Evolutionary conservation across 352 stramenopile genomes (phyloP), one percentile per base, ranked within the genome.

Genomic region (Globisporangium solare): DNA sequence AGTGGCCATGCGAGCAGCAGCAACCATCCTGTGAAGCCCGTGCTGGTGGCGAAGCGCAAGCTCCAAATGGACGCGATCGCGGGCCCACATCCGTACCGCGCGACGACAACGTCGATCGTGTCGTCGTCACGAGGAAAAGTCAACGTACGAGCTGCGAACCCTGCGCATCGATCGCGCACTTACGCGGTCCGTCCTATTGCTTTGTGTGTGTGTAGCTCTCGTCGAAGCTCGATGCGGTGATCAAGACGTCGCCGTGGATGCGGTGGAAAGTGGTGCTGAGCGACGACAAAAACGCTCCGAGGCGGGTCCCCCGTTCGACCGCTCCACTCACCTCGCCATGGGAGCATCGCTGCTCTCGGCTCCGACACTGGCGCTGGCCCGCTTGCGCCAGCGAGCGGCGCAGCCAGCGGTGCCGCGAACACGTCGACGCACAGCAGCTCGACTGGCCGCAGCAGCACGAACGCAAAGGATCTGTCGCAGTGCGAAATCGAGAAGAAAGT

Each of bases 141-240:
- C 37, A 76, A 73, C 35, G 65, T 52, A 41, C 10, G 46, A n/a
- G 13, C 10, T n/a, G 4, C 18, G 39, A 6, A 40, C 39, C 21
- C 8, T 45, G n/a, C 35, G 11, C n/a, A 18, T 45, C 12, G 22
- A 18, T 45, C 12, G 22, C 6, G 48, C 21, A 39, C 7, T 45
- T 18, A 18, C 45, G 10, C 17, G 0, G 32, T 41, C 40, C 12
- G 24, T 42, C 11, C 5, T 46, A 12, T 47, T 14, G n/a, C n/a
- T n/a, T n/a, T n/a, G n/a, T 53, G 10, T 10, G n/a, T 48, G 2
- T 42, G 22, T 64, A 83, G 65, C 58, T 89, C 17, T 76, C 71
- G 2, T 73, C 73, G 5, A 88, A 87, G 45, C 70, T 89, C 3
- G 79, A 89, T 46, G 65, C 71, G 12, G 68, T 89, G 48, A 56